phyloP scores from a whole-genome alignment of 768 basidiomycete genomes.

The Termitomyces sp. region DNA sequence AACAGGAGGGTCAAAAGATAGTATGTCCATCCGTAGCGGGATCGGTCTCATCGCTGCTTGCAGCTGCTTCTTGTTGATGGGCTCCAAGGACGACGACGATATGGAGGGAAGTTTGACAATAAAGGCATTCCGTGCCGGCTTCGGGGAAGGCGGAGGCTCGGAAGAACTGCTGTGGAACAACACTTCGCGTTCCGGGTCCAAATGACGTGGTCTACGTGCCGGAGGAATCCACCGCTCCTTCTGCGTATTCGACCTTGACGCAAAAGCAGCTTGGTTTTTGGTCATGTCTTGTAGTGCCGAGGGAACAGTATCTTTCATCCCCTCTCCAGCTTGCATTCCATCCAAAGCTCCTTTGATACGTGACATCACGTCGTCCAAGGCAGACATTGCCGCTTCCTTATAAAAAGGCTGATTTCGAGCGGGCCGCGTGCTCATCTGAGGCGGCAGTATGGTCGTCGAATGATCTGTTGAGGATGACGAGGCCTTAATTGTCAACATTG shows the following conservation, averaged over 20 bases:
- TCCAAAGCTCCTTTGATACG: conserved; percentile 80
- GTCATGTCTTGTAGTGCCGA: conserved; percentile 18
- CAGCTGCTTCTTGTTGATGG: conserved; percentile 46
- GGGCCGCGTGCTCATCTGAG: conserved; percentile 26
- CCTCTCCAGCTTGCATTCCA: conserved; percentile 54
- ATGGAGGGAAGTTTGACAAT: conserved; percentile 45
- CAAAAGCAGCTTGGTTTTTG: conserved; percentile 14
- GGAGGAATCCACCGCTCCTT: conserved; percentile 59
- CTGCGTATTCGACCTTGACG: conserved; percentile 19
- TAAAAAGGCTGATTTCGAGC: conserved; percentile 39
- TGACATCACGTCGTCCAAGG: conserved; percentile 79
- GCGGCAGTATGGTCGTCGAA: conserved; percentile 20
- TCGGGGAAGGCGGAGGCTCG: conserved; percentile 48
- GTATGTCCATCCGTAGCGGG: conserved; percentile 55
- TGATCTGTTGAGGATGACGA: conserved; percentile 17
- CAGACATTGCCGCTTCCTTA: conserved; percentile 60
- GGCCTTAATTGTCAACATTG: background rate
- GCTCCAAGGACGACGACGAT: conserved; percentile 34
- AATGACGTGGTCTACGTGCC: conserved; percentile 37
- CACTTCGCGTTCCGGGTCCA: conserved; percentile 38
- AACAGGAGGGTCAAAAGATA: conserved; percentile 71
- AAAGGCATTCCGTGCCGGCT: conserved; percentile 31
- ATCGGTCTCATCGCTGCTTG: conserved; percentile 35
- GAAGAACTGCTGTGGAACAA: conserved; percentile 41
- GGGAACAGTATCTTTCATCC: conserved; percentile 24